Percentiles rank a stretch among this genome's conserved stretches.
phyloP scores from a whole-genome alignment of 2,329 filamentous ascomycete species.

The Aspergillus ustus region DNA sequence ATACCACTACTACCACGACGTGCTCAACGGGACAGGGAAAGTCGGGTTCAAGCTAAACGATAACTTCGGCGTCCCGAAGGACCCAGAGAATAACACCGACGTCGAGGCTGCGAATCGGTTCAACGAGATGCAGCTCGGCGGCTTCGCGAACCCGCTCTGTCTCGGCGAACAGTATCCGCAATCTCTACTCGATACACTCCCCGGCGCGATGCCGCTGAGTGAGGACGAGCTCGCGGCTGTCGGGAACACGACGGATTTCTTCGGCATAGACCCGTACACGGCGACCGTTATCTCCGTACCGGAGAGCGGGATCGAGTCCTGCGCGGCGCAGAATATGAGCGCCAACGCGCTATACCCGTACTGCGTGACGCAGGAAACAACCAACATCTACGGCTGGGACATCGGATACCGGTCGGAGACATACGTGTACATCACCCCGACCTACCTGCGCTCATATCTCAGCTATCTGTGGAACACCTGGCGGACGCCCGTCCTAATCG shows the following conservation, averaged over 20 bases:
- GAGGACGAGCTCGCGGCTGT: slow-evolving; percentile 55
- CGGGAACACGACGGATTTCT: slow-evolving; percentile 58
- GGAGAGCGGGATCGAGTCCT: slow-evolving; percentile 51
- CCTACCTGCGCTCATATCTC: slow-evolving; percentile 53
- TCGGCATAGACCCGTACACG: slow-evolving; percentile 64
- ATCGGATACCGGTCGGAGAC: slow-evolving; percentile 61
- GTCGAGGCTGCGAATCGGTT: slow-evolving; percentile 85
- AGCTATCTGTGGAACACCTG: slow-evolving; percentile 66
- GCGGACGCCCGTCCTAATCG: slow-evolving; percentile 50
- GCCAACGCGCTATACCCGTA: slow-evolving; percentile 54
- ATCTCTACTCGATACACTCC: slow-evolving; percentile 50
- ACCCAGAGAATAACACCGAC: slow-evolving; percentile 60
- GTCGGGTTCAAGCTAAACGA: slow-evolving; percentile 51
- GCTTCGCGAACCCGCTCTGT: slow-evolving; percentile 51
- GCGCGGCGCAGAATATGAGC: slow-evolving; percentile 49
- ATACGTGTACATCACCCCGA: slow-evolving; percentile 63
- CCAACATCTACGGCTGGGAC: slow-evolving; percentile 59
- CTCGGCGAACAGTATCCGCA: slow-evolving; percentile 51
- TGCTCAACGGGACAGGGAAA: slow-evolving; percentile 49
- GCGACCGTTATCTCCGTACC: slow-evolving; percentile 59
- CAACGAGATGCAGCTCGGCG: slow-evolving; percentile 68
- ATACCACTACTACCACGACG: slow-evolving; percentile 47
- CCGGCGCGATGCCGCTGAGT: slow-evolving; percentile 52
- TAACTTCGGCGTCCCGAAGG: slow-evolving; percentile 57
- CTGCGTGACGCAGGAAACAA: slow-evolving; percentile 56